A percentile compares a stretch with the other conserved stretches of the same genome.
Conservation (phyloP, 2,329 filamentous ascomycete genomes). For the Cladosporium sp. region DNA sequence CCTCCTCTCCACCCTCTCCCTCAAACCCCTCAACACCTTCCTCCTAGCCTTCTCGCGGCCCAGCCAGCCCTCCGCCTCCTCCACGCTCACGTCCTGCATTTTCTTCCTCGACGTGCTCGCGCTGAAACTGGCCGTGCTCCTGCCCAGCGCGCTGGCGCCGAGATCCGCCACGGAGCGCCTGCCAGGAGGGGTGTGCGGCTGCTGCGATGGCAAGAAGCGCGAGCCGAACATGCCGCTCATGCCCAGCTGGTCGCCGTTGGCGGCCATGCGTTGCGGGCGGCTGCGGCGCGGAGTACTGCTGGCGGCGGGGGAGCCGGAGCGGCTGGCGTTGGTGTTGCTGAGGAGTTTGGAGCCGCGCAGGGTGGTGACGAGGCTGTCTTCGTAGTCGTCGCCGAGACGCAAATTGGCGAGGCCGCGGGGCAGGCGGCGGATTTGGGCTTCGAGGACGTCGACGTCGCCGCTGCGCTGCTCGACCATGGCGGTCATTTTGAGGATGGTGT, state of each 20-base stretch:
- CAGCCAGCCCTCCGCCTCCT: conserved; percentile 37
- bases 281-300: conserved; percentile 37
- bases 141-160: conserved; percentile 24
- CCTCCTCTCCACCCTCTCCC: conserved; percentile 29
- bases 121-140: conserved; percentile 25
- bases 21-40: conserved; percentile 37
- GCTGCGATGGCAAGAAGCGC: conserved; percentile 25
- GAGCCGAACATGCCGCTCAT: conserved; percentile 32
- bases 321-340: neutral
- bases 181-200: conserved; percentile 21
- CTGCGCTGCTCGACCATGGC: conserved; percentile 87
- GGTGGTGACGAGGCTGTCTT: conserved; percentile 30
- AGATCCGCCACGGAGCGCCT: conserved; percentile 27
- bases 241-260: conserved; percentile 31
- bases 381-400: conserved; percentile 28
- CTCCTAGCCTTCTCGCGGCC: conserved; percentile 32
- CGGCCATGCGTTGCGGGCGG: conserved; percentile 20
- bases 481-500: conserved; percentile 91
- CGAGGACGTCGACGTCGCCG: conserved; percentile 84
- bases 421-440: conserved; percentile 77
- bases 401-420: conserved; percentile 30
- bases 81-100: conserved; percentile 38
- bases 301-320: conserved; percentile 27
- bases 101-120: conserved; percentile 30
- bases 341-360: conserved; percentile 25